Evolutionary conservation across 1,139 yeast species (phyloP).

Genomic region (Hyphopichia pseudoburtonii): DNA sequence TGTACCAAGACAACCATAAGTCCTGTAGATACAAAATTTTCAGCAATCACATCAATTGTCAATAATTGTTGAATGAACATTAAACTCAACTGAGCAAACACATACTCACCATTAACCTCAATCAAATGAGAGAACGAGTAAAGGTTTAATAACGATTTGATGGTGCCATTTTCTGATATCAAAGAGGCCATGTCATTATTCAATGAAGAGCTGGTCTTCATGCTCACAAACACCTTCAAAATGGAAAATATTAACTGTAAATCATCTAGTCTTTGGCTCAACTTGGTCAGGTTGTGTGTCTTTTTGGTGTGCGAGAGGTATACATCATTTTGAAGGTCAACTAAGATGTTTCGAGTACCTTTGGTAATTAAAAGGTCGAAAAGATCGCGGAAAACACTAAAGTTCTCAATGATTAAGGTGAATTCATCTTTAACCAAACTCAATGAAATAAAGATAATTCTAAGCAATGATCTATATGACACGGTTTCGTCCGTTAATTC

Average conservation of each 20-base stretch:
- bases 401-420: constrained; percentile 44
- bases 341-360: constrained; percentile 55
- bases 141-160: constrained; percentile 61
- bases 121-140: constrained; percentile 69
- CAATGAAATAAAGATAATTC: constrained; percentile 55
- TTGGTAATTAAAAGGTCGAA: constrained; percentile 60
- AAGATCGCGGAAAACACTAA: constrained; percentile 53
- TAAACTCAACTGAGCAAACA: constrained; percentile 73
- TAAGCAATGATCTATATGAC: constrained; percentile 58
- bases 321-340: constrained; percentile 58
- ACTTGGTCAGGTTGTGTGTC: constrained; percentile 25
- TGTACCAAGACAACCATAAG: constrained; percentile 70
- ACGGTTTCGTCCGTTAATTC: constrained; percentile 41
- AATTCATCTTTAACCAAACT: constrained; percentile 42
- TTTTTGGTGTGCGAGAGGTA: constrained; percentile 37
- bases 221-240: constrained; percentile 53
- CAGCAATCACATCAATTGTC: constrained; percentile 62
- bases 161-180: constrained; percentile 58
- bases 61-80: constrained; percentile 71
- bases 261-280: constrained; percentile 59
- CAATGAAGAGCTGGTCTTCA: constrained; percentile 52
- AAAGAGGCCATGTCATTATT: constrained; percentile 52
- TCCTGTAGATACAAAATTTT: constrained; percentile 62
- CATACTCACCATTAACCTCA: constrained; percentile 59
- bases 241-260: constrained; percentile 62